Base-by-base conservation (phyloP, 139 green algal species). In the Chlorella sp. region DNA sequence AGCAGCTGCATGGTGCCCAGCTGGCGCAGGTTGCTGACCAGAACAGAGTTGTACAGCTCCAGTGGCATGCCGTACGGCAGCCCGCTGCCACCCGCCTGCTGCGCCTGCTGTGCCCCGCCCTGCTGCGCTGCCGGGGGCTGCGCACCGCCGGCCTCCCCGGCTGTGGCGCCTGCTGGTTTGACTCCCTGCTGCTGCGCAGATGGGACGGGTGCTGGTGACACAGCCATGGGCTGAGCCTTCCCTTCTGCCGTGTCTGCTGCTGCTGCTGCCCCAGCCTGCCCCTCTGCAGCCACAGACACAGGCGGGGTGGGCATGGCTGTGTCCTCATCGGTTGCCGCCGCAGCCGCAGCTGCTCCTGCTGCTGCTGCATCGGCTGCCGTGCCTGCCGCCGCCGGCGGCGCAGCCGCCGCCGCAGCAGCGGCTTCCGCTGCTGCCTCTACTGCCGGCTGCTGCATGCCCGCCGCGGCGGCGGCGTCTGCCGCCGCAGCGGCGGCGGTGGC, bases 11-110 rank as follows among this genome's bases (percentile, higher is more conserved):
- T 72, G 24, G 32, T 40, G 68, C 68, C 56, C 36, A 85, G 40
- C 68, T 80, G 68, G 48, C 81, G 68, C 68, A 85, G 87, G 70
- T 92, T 91, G 68, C 80, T 83, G 48, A 60, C 38, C 41, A 92
- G 73, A 0, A 93, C 80, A 0, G 51, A 8, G 14, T 83, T 51
- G 76, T 90, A 92, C 84, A 93, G 60, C 13, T 54, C 13, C 2
- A 75, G 43, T 26, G 89, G 84, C 89, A 94, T 91, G 72, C 73
- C 80, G 54, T 91, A 91, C 4, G 79, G 64, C 38, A 36, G 5
- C 5, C n/a, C 73, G 73, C 16, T 60, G 73, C 44, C 73, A 32
- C 28, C 73, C 81, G 34, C 7, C 62, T 65, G 70, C 69, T 28
- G 70, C 70, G 32, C 36, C 48, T 48, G 54, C 74, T 65, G 38